Evolutionary conservation across 495 filamentous ascomycete species (phyloP).

Genomic region (Penicillium verhagenii): DNA sequence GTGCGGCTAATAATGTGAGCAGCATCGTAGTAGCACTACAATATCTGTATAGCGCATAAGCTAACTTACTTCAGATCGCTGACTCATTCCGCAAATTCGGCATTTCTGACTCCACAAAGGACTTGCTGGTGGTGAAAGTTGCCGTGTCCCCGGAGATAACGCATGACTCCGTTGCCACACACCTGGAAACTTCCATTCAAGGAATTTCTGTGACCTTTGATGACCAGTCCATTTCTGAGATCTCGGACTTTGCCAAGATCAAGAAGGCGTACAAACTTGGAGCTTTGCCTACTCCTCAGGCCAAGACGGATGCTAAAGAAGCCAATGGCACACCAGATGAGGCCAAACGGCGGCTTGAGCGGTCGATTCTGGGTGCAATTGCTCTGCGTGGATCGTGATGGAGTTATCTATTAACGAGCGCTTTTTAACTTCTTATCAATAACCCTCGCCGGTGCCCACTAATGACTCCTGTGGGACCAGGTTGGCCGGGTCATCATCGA

Average conservation of each 20-base stretch:
- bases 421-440: not conserved
- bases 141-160: constrained; percentile 44
- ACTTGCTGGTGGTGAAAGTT: constrained; percentile 77
- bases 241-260: constrained; percentile 67
- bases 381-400: constrained; percentile 61
- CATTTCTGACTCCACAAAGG: constrained; percentile 64
- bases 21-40: not conserved
- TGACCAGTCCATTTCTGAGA: constrained; percentile 55
- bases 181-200: constrained; percentile 61
- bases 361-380: constrained; percentile 65
- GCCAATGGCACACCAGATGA: constrained; percentile 26
- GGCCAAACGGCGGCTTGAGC: constrained; percentile 54
- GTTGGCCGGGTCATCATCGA: not conserved
- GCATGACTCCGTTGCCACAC: constrained; percentile 55
- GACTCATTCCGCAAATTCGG: constrained; percentile 89
- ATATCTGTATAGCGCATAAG: not conserved
- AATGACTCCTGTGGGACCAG: not conserved
- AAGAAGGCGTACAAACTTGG: constrained; percentile 83
- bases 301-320: constrained; percentile 20
- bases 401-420: not conserved
- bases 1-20: constrained; percentile 79
- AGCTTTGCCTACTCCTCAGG: constrained; percentile 36
- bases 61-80: constrained; percentile 66
- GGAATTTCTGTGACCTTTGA: constrained; percentile 62
- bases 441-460: not conserved